Conservation (phyloP, 371 early-diverging fungal genomes). For the Thermomucor indicae-seudaticae region DNA sequence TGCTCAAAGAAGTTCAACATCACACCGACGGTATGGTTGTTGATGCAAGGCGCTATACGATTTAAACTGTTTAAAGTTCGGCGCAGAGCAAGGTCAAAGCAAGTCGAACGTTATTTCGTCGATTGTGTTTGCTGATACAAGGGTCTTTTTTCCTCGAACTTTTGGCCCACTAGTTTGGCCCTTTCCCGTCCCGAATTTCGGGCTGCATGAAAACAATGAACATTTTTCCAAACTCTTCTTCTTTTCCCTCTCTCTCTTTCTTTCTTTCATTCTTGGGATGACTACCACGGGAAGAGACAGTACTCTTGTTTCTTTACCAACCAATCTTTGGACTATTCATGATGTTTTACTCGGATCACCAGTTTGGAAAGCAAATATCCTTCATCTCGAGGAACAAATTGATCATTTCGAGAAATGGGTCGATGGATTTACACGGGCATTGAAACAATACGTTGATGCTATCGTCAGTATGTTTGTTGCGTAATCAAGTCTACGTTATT, state of each 20-base stretch:
- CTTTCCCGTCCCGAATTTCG: no score
- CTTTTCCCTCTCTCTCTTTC: background rate
- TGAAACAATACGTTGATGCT: slow-evolving; percentile 41
- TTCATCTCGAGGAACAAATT: slow-evolving; percentile 65
- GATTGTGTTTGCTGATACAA: no score
- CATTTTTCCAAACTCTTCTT: background rate
- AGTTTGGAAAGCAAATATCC: slow-evolving; percentile 57
- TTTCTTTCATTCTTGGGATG: no score
- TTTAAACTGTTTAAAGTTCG: no score
- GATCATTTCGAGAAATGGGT: slow-evolving; percentile 65
- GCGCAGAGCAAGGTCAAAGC: no score
- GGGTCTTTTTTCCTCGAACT: no score
- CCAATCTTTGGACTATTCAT: slow-evolving; percentile 31
- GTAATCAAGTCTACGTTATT: background rate
- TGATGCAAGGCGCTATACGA: no score
- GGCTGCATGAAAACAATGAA: background rate
- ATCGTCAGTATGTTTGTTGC: slow-evolving; percentile 26
- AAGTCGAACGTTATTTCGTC: no score
- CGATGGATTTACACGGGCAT: slow-evolving; percentile 37
- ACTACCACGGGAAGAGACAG: no score
- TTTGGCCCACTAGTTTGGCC: no score
- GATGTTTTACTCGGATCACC: slow-evolving; percentile 64
- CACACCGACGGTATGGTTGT: no score
- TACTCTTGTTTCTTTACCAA: slow-evolving; percentile 28
- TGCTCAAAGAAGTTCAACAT: no score